phyloP scores from a whole-genome alignment of 2,329 filamentous ascomycete species.

The Fusarium zealandicum region DNA sequence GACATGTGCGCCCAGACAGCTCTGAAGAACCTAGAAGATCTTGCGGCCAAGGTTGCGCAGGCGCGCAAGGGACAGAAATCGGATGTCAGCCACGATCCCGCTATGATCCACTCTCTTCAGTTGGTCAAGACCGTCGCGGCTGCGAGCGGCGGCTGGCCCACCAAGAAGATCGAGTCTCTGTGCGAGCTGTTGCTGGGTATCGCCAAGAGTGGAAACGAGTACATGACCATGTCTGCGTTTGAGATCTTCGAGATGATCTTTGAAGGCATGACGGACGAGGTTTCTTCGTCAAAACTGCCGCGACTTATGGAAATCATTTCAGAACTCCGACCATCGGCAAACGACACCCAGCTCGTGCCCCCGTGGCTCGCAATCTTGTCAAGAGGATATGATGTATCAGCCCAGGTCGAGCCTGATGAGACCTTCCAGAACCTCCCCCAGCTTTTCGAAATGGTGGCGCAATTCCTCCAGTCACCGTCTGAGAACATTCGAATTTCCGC shows the following conservation, averaged over 20 bases:
- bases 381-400: slow-evolving; percentile 90
- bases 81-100: slow-evolving; percentile 74
- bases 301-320: slow-evolving; percentile 89
- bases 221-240: slow-evolving; percentile 94
- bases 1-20: slow-evolving; percentile 96
- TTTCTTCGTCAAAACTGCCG: slow-evolving; percentile 88
- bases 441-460: slow-evolving; percentile 79
- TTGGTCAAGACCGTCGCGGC: slow-evolving; percentile 88
- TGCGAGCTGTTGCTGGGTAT: slow-evolving; percentile 91
- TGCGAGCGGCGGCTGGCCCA: slow-evolving; percentile 93
- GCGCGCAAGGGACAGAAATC: slow-evolving; percentile 72
- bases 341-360: slow-evolving; percentile 92
- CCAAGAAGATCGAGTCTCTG: slow-evolving; percentile 89
- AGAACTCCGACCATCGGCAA: slow-evolving; percentile 88
- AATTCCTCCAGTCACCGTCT: slow-evolving; percentile 84
- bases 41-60: slow-evolving; percentile 67
- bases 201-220: slow-evolving; percentile 89
- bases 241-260: slow-evolving; percentile 99
- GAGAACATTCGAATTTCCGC: slow-evolving; percentile 95
- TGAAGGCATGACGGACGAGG: slow-evolving; percentile 84
- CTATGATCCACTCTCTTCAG: slow-evolving; percentile 89
- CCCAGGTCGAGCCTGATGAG: slow-evolving; percentile 86
- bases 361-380: slow-evolving; percentile 97
- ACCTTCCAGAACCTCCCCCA: slow-evolving; percentile 91
- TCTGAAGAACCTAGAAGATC: slow-evolving; percentile 78